Evolutionary conservation across 2,329 filamentous ascomycete genomes (phyloP).

Genomic region (Microdochium nivale): DNA sequence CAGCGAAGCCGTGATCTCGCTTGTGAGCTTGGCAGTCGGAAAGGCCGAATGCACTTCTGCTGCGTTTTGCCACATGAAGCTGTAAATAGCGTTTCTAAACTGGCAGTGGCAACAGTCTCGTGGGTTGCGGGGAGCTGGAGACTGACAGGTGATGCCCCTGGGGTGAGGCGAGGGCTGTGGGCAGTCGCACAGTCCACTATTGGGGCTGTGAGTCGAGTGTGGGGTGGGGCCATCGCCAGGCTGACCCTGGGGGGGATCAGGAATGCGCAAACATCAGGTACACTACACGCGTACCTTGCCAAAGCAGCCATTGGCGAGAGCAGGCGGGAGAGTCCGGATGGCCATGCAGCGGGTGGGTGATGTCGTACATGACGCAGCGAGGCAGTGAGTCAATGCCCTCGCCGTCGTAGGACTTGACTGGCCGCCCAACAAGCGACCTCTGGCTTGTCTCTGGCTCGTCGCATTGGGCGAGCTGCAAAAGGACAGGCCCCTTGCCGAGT

Average conservation of each 20-base stretch:
- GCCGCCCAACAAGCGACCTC: neutral
- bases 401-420: neutral
- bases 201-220: neutral
- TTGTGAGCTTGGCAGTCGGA: neutral
- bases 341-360: neutral
- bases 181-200: neutral
- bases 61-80: neutral
- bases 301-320: neutral
- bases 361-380: neutral
- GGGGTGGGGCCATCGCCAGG: neutral
- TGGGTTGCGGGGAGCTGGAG: neutral
- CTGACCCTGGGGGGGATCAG: neutral
- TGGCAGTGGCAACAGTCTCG: neutral
- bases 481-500: neutral
- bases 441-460: neutral
- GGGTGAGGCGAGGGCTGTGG: neutral
- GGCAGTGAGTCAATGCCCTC: neutral
- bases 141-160: neutral
- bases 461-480: neutral
- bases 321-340: neutral
- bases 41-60: neutral
- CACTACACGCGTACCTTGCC: no score
- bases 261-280: no score
- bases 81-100: neutral
- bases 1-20: neutral